Base-by-base conservation (phyloP, 2,329 filamentous ascomycete genomes). In the Dichotomopilus funicola region DNA sequence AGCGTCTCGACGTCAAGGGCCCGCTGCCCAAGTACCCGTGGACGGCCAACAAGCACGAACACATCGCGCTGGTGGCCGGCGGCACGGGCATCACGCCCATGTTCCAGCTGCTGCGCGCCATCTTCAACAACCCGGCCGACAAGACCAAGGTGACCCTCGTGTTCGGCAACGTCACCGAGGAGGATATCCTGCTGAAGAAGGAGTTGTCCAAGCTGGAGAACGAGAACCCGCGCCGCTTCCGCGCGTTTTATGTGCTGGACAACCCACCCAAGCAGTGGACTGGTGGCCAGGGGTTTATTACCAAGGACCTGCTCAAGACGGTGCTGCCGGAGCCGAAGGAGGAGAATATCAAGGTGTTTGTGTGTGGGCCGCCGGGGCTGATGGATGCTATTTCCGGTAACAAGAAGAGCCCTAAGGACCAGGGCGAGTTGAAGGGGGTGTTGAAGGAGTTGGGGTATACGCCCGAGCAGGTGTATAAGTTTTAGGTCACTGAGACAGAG, bases 71-170 rank as follows among this genome's bases (percentile, higher is more conserved):
- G 62, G 82, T 99, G 61, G 90, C 92, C n/a, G 94, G 94, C 66
- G 94, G 94, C 62, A 96, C 94, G 6, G 94, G 94, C 59, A 95
- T 99, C 72, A 94, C 94, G 9, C 94, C 94, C 64, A 96, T 97
- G 92, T 97, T 89, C 80, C 94, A 99, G 79, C 85, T 99, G 46
- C 79, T 84, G 62, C 89, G 89, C 60, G 81, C 86, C 68, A 96
- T 99, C 75, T 95, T 97, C 85, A 89, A 87, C 74, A 95, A 96
- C 82, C 90, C 92, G 58, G 83, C 89, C 44, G 94, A 99, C 77
- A 91, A 94, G 83, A 99, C 94, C 66, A 95, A 96, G 79, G 91
- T 99, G 43, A 97, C 92, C 5, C 84, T 99, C 36, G 82, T 99
- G 40, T 96, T 92, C 68, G 94, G 90, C 64, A 99, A 97, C 76